Evolutionary conservation across 2,329 filamentous ascomycete species (phyloP).

Genomic region (Alternaria dauci): DNA sequence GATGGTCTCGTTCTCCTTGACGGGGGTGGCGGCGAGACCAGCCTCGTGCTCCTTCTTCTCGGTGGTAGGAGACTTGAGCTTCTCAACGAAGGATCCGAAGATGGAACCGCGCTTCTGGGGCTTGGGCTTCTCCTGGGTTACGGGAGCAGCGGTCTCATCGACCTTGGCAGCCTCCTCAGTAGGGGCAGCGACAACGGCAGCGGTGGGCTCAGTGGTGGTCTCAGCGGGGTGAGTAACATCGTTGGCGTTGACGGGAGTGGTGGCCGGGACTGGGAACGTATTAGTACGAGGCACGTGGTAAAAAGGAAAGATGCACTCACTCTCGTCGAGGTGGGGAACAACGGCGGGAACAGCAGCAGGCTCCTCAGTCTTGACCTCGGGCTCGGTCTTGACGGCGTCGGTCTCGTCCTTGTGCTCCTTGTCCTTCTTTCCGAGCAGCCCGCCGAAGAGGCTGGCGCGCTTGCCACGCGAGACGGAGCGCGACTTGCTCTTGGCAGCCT

Average conservation of each 20-base stretch:
- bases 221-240: conserved; percentile 39
- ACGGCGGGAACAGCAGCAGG: conserved; percentile 38
- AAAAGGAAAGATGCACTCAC: conserved; percentile 28
- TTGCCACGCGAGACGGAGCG: conserved; percentile 66
- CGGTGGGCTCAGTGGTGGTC: conserved; percentile 58
- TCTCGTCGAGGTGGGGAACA: conserved; percentile 43
- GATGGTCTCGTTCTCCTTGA: conserved; percentile 57
- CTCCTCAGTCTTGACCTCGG: conserved; percentile 44
- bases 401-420: conserved; percentile 56
- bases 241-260: conserved; percentile 48
- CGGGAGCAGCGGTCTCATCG: conserved; percentile 48
- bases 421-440: conserved; percentile 69
- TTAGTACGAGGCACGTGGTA: conserved; percentile 15
- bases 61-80: conserved; percentile 58
- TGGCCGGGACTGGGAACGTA: conserved; percentile 30
- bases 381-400: conserved; percentile 46
- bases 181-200: conserved; percentile 18
- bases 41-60: conserved; percentile 76
- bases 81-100: conserved; percentile 77
- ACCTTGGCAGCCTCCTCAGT: conserved; percentile 58
- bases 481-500: conserved; percentile 64
- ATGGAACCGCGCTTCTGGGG: conserved; percentile 83
- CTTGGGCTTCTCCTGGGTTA: conserved; percentile 63
- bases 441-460: conserved; percentile 66
- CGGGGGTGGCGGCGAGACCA: conserved; percentile 58